Evolutionary conservation across 345 rosid genomes (phyloP), one percentile per base, ranked within the genome.

Genomic region (Salix purpurea): DNA sequence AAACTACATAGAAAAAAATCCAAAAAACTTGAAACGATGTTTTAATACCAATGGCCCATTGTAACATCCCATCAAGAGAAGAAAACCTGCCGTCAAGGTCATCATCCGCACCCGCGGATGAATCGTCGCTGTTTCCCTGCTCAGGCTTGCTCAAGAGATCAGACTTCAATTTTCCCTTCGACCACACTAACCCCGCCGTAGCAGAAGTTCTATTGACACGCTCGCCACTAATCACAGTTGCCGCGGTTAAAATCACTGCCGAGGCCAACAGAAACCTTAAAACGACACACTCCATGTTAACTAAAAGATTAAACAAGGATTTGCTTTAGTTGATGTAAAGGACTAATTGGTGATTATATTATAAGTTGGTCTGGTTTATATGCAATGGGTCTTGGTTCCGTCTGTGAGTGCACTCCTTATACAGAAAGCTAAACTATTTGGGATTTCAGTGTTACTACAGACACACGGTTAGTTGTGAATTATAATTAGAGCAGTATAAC

Each of bases 1-100:
- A 46, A 46, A 23, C 8, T 21, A 65, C 26, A 65, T 10, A 16
- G 19, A 24, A 11, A 10, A 28, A 28, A 21, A 37, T 58, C n/a
- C 19, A 32, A 5, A 60, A 23, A 21, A 37, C 18, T 40, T 50
- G 23, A 46, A 74, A 18, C 32, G 14, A 26, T 46, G 36, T 1
- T 19, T 13, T 18, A 12, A 19, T 12, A 76, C 98, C 99, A 71
- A 96, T 93, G 34, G 97, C 99, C 99, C 99, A 96, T 80, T 91
- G 96, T 77, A 96, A 74, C 94, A 96, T 93, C 67, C 97, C 93
- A 7, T 96, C 99, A 2, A 96, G 87, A 30, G 98, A 89, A 79
- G 98, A 91, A 66, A 93, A 93, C n/a, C 96, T 97, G 56, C 98
- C 96, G 70, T 96, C 99, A 23, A 88, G 72, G 68, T 85, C 90